phyloP scores from a whole-genome alignment of 331 rosid genomes.

The Phaseolus coccineus region DNA sequence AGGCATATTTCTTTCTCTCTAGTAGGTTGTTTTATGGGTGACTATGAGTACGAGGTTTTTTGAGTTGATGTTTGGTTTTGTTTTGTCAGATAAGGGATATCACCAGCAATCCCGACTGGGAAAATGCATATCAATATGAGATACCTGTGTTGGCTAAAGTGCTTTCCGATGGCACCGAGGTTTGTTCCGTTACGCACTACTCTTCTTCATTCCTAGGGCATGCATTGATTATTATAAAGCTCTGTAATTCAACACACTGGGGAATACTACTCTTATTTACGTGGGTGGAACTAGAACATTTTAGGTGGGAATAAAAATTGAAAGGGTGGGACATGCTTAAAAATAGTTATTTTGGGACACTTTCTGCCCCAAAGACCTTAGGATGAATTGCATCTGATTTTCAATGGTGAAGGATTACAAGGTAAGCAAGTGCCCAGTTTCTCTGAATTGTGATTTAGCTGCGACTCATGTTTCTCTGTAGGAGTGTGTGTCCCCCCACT shows the following conservation, averaged over 20 bases:
- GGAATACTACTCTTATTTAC: not conserved
- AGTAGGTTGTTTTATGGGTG: not conserved
- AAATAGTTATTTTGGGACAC: not conserved
- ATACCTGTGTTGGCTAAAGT: constrained; percentile 90
- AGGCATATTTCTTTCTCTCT: constrained; percentile 42
- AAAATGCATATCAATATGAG: constrained; percentile 86
- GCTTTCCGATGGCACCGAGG: constrained; percentile 91
- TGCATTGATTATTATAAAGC: not conserved
- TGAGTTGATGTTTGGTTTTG: constrained; percentile 34
- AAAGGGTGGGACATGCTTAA: not conserved
- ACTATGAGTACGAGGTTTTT: constrained; percentile 7
- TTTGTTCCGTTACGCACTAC: constrained; percentile 41
- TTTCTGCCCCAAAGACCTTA: not conserved
- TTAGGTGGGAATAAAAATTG: not conserved
- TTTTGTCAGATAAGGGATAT: constrained; percentile 80
- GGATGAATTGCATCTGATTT: not conserved
- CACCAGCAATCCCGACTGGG: constrained; percentile 83
- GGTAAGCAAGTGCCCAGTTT: too few species aligned
- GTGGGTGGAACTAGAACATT: not conserved
- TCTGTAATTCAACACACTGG: not conserved
- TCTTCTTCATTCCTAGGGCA: not conserved
- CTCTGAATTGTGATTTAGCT: too few species aligned
- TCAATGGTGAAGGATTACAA: not conserved
- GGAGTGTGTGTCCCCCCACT: too few species aligned
- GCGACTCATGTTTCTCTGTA: not conserved